Percentiles rank a stretch among this genome's conserved stretches.
phyloP scores from a whole-genome alignment of 2,329 filamentous ascomycete species.

The Periconia sp. region DNA sequence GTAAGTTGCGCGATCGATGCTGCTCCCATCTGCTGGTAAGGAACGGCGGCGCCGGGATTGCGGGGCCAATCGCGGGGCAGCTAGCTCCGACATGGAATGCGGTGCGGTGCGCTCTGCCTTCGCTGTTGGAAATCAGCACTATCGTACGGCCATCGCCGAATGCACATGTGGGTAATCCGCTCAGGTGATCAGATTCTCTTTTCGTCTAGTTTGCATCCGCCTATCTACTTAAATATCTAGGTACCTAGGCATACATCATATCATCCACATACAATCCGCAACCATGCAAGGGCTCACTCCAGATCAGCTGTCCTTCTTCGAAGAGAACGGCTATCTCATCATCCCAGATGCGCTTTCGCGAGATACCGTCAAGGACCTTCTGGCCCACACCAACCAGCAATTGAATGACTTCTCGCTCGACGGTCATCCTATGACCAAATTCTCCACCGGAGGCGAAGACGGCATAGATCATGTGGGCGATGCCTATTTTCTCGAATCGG shows the following conservation, averaged over 20 bases:
- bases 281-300: slow-evolving; percentile 62
- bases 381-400: slow-evolving; percentile 73
- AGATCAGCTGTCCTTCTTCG: slow-evolving; percentile 71
- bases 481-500: slow-evolving; percentile 87
- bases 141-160: slow-evolving; percentile 11
- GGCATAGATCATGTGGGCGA: slow-evolving; percentile 80
- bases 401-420: slow-evolving; percentile 76
- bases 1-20: neutral
- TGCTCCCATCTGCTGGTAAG: neutral
- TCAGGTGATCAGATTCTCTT: neutral
- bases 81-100: neutral
- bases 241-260: neutral
- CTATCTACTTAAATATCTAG: neutral
- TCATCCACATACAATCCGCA: neutral
- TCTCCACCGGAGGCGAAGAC: slow-evolving; percentile 77
- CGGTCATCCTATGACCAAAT: slow-evolving; percentile 88
- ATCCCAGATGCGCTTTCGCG: slow-evolving; percentile 74
- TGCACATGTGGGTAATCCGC: neutral
- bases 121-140: slow-evolving; percentile 1
- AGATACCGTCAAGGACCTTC: slow-evolving; percentile 66
- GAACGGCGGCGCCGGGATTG: too few species aligned
- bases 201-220: neutral
- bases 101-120: too few species aligned
- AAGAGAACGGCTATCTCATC: slow-evolving; percentile 85
- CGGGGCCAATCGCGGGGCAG: slow-evolving; percentile 15